phyloP scores from a whole-genome alignment of 768 basidiomycete genomes.

The Dioszegia hungarica region DNA sequence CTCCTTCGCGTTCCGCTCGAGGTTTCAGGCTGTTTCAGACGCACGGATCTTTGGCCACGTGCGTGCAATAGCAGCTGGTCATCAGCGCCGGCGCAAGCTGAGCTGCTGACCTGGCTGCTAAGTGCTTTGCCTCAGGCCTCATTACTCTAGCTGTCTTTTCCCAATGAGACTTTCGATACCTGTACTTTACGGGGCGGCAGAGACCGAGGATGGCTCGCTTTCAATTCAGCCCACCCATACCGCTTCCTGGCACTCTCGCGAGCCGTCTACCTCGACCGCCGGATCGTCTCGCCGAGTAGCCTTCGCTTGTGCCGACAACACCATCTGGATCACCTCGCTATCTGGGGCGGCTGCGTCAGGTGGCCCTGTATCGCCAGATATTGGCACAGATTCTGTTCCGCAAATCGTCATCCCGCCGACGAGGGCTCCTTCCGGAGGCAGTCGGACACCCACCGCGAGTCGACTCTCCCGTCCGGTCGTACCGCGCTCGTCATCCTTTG shows the following conservation, averaged over 20 bases:
- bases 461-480: conserved; percentile 1
- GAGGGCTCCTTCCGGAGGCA: not conserved
- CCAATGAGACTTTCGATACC: conserved; percentile 12
- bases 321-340: conserved; percentile 25
- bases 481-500: conserved; percentile 3
- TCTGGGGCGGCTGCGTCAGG: not conserved
- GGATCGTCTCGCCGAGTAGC: conserved; percentile 22
- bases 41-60: too few species aligned
- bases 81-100: too few species aligned
- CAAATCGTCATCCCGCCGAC: conserved; percentile 2
- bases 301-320: conserved; percentile 26
- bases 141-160: not conserved
- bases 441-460: not conserved
- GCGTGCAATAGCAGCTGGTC: too few species aligned
- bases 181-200: conserved; percentile 13
- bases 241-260: conserved; percentile 18
- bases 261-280: conserved; percentile 11
- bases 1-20: too few species aligned
- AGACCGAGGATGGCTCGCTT: not conserved
- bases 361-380: not conserved
- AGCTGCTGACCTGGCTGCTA: too few species aligned
- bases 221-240: conserved; percentile 29
- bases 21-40: too few species aligned
- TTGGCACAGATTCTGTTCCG: too few species aligned
- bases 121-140: too few species aligned